Evolutionary conservation across 257 asterid genomes (phyloP), one percentile per base, ranked within the genome.

Genomic region (Solanum appendiculatum): DNA sequence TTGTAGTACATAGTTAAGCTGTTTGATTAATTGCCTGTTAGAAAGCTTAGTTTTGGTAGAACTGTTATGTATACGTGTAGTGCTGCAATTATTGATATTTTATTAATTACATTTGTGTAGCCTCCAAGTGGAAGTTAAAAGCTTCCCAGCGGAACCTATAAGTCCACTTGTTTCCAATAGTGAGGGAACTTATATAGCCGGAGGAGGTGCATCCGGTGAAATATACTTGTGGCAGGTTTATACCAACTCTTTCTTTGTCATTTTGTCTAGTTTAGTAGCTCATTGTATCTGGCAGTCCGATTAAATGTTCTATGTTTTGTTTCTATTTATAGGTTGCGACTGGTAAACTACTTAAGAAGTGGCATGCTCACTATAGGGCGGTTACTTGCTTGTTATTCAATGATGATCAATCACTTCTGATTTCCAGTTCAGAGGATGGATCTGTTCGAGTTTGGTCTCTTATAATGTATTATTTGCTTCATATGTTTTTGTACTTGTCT

Each of bases 371-470:
- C 93, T 95, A 93, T 86, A 88, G 98, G 93, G 98, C 92, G 27
- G 94, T 97, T 84, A 95, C 93, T 44, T 93, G 95, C 94, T 89
- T 96, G 93, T 87, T 90, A 14, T 96, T 97, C 89, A 92, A 92
- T 75, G 98, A 96, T 81, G 99, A 97, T 88, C 96, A 96, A 84
- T 97, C 98, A 54, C 98, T 97, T 87, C 86, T 97, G 92, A 91
- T 96, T 60, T 97, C 98, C 15, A 98, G 99, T 88, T 88, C 99
- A 1, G 99, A 95, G 86, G 99, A 97, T 91, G 99, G 99, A 86
- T 90, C 91, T 85, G 93, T 97, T 92, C 95, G 98, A n/a, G 98
- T 97, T 88, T 97, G 99, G 99, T 95, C 99, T 9, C 95, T 95
- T 86, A 92, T 96, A 90, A 89, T 92, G 99, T 96, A 94, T 23